A percentile compares a stretch with the other conserved stretches of the same genome.
phyloP scores from a whole-genome alignment of 495 filamentous ascomycete species.

The Penicillium cinerascens region DNA sequence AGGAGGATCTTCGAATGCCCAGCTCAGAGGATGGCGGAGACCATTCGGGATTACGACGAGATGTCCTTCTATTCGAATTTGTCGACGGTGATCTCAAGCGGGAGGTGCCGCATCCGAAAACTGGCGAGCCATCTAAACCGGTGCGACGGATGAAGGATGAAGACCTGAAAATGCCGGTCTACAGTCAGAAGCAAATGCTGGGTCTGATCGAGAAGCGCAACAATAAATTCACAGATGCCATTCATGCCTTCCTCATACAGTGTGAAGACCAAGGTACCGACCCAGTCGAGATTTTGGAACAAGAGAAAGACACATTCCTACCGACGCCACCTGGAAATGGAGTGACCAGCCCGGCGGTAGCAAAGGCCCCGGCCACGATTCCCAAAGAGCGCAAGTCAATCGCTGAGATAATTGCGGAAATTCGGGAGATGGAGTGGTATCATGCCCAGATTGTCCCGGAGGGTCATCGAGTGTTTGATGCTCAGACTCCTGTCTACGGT shows the following conservation, averaged over 20 bases:
- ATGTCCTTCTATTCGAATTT: constrained; percentile 88
- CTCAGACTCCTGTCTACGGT: constrained; percentile 77
- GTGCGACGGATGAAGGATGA: constrained; percentile 65
- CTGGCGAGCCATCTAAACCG: constrained; percentile 65
- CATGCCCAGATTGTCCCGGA: constrained; percentile 90
- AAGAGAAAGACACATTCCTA: constrained; percentile 39
- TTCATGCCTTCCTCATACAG: constrained; percentile 70
- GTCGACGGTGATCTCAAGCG: constrained; percentile 86
- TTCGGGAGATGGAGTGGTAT: constrained; percentile 82
- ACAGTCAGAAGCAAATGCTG: constrained; percentile 88
- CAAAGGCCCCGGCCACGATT: constrained; percentile 58
- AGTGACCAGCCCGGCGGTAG: constrained; percentile 42
- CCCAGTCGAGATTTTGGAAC: constrained; percentile 60
- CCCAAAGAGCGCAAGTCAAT: constrained; percentile 80
- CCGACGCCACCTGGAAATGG: constrained; percentile 50
- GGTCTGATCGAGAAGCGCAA: constrained; percentile 89
- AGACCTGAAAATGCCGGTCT: constrained; percentile 89
- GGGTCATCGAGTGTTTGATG: constrained; percentile 88
- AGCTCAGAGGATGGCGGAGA: no score
- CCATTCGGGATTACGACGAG: constrained; percentile 39
- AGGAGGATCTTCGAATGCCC: constrained; percentile 13
- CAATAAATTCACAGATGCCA: constrained; percentile 73
- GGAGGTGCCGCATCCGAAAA: constrained; percentile 65
- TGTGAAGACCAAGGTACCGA: constrained; percentile 65
- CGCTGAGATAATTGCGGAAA: constrained; percentile 78